Base-by-base conservation (phyloP, 768 basidiomycete genomes). In the Cytidiella melzeri region DNA sequence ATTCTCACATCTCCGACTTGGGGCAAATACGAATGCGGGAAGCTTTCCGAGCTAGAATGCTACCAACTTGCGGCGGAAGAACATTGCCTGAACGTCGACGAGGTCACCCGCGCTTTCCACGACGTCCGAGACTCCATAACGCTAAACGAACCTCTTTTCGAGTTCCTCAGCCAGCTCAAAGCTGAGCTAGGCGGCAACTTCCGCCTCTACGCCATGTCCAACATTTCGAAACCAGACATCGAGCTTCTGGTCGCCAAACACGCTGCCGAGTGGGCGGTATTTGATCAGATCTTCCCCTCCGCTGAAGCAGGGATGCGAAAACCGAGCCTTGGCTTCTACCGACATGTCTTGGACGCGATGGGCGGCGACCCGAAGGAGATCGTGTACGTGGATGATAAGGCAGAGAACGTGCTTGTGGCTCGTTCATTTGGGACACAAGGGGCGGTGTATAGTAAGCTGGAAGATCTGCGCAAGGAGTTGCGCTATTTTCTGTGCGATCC, bases 361-460 rank as follows among this genome's bases (percentile, higher is more conserved):
- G 68, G 69, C 11, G 57, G 71, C 5, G 74, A 80, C 42, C 78
- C 80, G 1, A 56, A 55, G 1, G 64, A 61, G 1, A 72, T 73
- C 1, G 74, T 80, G 26, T 81, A 81, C 55, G 72, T 83, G 7
- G 81, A 83, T 44, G 80, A 81, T 64, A 77, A 78, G 49, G 65
- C 69, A 7, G 81, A 81, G 55, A 81, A 82, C 50, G 75, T 83
- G 3, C 56, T 80, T 5, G 71, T 76, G 2, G 80, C 80, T 9
- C 73, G 76, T 3, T 80, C 78, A 0, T 64, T 81, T 7, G 81
- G 81, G 6, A 65, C 81, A 41, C 67, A 72, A 36, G 80, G 80
- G 3, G 72, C 82, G 52, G 66, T 80, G 23, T 60, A 53, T 45
- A 72, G 78, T 44, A 59, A 69, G 24, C 57, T 62, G 7, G 61